Evolutionary conservation across 768 basidiomycete species (phyloP), one percentile per base, ranked within the genome.

Genomic region (Amanita exitialis): DNA sequence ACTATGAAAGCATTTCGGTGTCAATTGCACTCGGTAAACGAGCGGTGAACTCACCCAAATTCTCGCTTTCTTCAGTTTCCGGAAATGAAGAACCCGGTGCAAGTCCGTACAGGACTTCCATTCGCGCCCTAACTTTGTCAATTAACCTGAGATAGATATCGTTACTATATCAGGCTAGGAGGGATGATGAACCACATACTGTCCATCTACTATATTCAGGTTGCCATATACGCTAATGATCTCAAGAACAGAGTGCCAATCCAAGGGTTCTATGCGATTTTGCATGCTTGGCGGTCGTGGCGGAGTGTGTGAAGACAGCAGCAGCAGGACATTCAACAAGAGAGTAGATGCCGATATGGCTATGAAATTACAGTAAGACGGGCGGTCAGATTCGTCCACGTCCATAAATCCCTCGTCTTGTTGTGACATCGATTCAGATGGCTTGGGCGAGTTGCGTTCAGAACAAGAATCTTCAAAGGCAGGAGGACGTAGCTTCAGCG

Each of bases 181-280:
- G 21, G 20, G 25, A 16, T 34, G 25, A 53, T n/a, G 42, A 44
- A 38, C 46, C n/a, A 51, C 71, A 59, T 57, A 71, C 72, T 58
- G 62, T 58, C 62, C 57, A 58, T 75, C 65, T 53, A 69, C 54
- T 12, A 65, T 50, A 52, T 58, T 60, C 28, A 61, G 61, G 56
- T 63, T 57, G 43, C 70, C 74, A 57, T 66, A 66, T 10, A 72
- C 66, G 37, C 69, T 70, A 9, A 79, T 66, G 3, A 77, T 67
- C 27, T 76, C 73, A 16, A 88, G 63, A n/a, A 88, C 75, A 44
- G 69, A 68, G 49, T 77, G 71, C 86, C 86, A 89, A 30, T 69
- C 69, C 47, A 87, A 68, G 4, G 82, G 77, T 44, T 70, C 71
- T 6, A 81, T 66, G 9, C 86, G 76, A 58, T 83, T 78, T 56